A percentile compares a stretch with the other conserved stretches of the same genome.
These are phyloP conservation scores for Trypanosoma melophagium DNA, from an alignment of 208 protist species.

Conservation along the genomic window DNA sequence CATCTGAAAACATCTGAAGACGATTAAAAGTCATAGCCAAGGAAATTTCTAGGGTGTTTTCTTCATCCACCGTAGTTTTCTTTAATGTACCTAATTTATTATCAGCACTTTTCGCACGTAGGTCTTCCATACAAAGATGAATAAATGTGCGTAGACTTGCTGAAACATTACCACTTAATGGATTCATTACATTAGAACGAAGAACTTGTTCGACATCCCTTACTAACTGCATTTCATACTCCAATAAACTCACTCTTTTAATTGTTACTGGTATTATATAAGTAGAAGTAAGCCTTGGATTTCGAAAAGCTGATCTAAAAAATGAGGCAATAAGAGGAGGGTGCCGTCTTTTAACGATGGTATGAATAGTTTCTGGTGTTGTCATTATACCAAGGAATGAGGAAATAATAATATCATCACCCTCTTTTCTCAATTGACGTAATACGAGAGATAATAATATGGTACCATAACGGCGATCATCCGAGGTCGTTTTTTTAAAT, in stretches of 20 bases:
- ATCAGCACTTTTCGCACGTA: too few relatives aligned
- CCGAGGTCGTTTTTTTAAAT: not conserved
- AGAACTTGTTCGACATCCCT: slow-evolving; percentile 17
- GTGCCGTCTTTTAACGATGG: slow-evolving; percentile 19
- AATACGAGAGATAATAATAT: slow-evolving; percentile 5
- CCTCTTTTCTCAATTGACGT: not conserved
- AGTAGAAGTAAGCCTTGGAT: slow-evolving; percentile 23
- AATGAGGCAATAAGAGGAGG: slow-evolving; percentile 31
- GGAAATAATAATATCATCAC: slow-evolving; percentile 42
- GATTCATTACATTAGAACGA: slow-evolving; percentile 6
- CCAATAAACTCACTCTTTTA: not conserved
- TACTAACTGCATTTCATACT: slow-evolving; percentile 21
- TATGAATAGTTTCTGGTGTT: slow-evolving; percentile 28
- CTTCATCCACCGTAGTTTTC: not conserved
- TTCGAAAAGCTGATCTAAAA: slow-evolving; percentile 29
- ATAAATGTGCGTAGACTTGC: slow-evolving; percentile 4
- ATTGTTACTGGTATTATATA: slow-evolving; percentile 20
- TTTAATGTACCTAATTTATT: not conserved
- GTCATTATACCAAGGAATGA: slow-evolving; percentile 26
- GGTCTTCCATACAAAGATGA: not conserved
- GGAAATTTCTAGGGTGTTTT: not conserved
- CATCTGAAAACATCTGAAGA: not conserved
- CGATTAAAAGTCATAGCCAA: not conserved
- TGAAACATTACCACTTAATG: not conserved
- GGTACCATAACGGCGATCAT: slow-evolving; percentile 1